Base-by-base conservation (phyloP, 2,329 filamentous ascomycete species). In the Paramyrothecium sp. region DNA sequence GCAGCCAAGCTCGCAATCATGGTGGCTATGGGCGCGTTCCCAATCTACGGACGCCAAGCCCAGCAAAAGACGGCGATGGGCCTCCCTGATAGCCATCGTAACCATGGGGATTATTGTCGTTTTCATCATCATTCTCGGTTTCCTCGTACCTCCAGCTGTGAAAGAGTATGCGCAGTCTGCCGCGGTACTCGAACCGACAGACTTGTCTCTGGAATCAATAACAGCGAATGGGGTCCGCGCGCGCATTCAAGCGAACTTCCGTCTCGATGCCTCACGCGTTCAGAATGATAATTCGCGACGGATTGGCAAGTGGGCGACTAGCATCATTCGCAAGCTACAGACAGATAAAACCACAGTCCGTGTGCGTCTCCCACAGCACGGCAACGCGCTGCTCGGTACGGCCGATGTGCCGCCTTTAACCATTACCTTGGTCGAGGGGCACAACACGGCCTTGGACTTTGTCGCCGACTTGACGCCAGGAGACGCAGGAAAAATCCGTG, bases 91-190 rank as follows among this genome's bases (percentile, higher is more conserved):
- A 41, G 89, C 93, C 30, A 84, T 97, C 60, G 64, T 81, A 1
- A 57, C 89, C 2, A 75, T 98, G 10, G 89, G 83, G 52, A 63
- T 84, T 2, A 67, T 87, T 7, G 79, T 89, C 7, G 65, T 94
- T 21, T 71, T 81, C 26, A 91, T 96, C 64, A 87, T 97, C 58
- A 74, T 89, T 17, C 77, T 94, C 56, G 91, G 88, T 17, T 97
- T 97, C 75, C 83, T 96, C 55, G 85, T 89, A 0, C 93, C 94
- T 2, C 87, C 89, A 17, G 85, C 89, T 8, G 85, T 96, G 12
- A 87, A 96, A 73, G 84, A 91, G 69, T 99, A 99, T 73, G 91
- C 90, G 52, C 89, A 94, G 73, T 82, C 93, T 71, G 91, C 93
- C 3, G 82, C 89, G 22, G 86, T 94, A 19, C 84, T 99, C 63